Evolutionary conservation across 1,284 basidiomycete genomes (phyloP).

Genomic region (Tilletia horrida): DNA sequence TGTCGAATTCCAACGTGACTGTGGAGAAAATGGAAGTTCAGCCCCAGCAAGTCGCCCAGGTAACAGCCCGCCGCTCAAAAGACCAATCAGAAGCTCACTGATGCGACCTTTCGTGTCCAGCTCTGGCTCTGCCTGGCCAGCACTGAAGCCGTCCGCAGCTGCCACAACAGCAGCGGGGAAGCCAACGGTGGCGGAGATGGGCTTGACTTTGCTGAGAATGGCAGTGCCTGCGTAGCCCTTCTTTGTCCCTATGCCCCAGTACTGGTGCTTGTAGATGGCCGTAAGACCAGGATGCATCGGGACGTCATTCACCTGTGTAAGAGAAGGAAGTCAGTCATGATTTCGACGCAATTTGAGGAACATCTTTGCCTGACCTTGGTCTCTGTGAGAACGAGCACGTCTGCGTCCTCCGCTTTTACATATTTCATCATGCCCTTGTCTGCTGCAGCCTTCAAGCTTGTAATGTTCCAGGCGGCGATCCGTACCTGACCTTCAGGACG

Average conservation of each 20-base stretch:
- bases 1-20: slow-evolving; percentile 73
- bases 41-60: neutral
- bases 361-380: slow-evolving; percentile 36
- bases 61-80: neutral
- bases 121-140: neutral
- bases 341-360: too few species aligned
- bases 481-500: slow-evolving; percentile 7
- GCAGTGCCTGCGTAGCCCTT: slow-evolving; percentile 68
- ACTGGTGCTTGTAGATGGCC: slow-evolving; percentile 43
- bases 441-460: slow-evolving; percentile 43
- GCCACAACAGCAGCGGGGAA: neutral
- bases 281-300: slow-evolving; percentile 41
- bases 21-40: slow-evolving; percentile 54
- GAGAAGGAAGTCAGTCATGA: neutral
- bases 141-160: neutral
- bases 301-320: slow-evolving; percentile 33
- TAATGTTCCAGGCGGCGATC: slow-evolving; percentile 45
- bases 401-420: slow-evolving; percentile 49
- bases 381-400: slow-evolving; percentile 48
- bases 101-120: slow-evolving; percentile 38
- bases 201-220: slow-evolving; percentile 73
- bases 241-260: slow-evolving; percentile 51
- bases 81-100: slow-evolving; percentile 21
- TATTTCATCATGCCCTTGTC: slow-evolving; percentile 49
- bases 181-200: slow-evolving; percentile 56